Evolutionary conservation across 768 basidiomycete genomes (phyloP).

Genomic region (Infundibulicybe gibba): DNA sequence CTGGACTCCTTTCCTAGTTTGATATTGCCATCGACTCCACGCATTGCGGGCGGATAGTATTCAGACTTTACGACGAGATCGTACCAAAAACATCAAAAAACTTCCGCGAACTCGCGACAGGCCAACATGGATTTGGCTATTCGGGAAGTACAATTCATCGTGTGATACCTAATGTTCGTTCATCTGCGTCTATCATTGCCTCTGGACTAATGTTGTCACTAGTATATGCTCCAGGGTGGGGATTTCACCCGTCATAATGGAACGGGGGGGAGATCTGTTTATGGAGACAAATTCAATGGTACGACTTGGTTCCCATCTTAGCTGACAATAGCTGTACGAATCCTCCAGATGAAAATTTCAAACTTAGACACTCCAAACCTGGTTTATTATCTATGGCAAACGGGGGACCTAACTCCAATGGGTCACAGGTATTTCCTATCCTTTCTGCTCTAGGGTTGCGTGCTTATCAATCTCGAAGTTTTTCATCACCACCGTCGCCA

Average conservation of each 20-base stretch:
- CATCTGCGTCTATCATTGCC: neutral
- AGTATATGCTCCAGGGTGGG: slow-evolving; percentile 88
- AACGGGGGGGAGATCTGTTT: slow-evolving; percentile 84
- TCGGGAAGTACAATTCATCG: slow-evolving; percentile 67
- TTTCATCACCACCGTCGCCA: slow-evolving; percentile 72
- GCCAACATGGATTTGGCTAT: slow-evolving; percentile 71
- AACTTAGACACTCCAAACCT: slow-evolving; percentile 55
- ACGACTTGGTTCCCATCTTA: slow-evolving; percentile 11
- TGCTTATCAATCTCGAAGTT: slow-evolving; percentile 35
- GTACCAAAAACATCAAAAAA: slow-evolving; percentile 81
- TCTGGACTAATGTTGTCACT: slow-evolving; percentile 2
- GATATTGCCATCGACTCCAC: slow-evolving; percentile 57
- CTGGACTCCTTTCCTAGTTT: slow-evolving; percentile 37
- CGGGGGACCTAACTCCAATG: slow-evolving; percentile 78
- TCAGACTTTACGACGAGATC: slow-evolving; percentile 79
- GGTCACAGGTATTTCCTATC: slow-evolving; percentile 55
- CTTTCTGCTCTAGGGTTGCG: neutral
- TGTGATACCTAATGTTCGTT: slow-evolving; percentile 55
- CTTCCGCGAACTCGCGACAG: slow-evolving; percentile 77
- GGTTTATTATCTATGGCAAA: slow-evolving; percentile 86
- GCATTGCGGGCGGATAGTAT: slow-evolving; percentile 68
- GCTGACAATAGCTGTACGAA: neutral
- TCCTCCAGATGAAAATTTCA: slow-evolving; percentile 65
- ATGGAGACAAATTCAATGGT: slow-evolving; percentile 78
- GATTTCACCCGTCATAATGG: slow-evolving; percentile 78